phyloP scores from a whole-genome alignment of 1,284 basidiomycete species.

The Cutaneotrichosporon sp. region DNA sequence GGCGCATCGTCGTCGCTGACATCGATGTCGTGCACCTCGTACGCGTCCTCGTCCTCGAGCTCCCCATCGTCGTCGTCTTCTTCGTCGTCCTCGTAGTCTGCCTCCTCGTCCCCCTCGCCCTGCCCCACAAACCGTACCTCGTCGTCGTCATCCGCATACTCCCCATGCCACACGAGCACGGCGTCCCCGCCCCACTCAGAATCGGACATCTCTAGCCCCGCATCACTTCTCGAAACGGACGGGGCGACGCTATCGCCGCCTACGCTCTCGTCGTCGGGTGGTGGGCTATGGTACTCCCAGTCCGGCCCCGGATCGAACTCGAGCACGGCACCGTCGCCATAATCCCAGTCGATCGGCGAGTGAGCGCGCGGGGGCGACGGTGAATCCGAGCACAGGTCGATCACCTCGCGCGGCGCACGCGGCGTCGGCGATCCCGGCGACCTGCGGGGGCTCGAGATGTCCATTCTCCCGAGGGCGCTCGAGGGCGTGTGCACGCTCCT shows the following conservation, averaged over 20 bases:
- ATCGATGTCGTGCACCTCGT: conserved; percentile 12
- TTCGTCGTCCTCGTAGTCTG: background rate
- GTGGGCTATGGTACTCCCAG: conserved; percentile 2
- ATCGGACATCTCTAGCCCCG: background rate
- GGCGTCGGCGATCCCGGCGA: background rate
- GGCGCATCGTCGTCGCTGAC: conserved; percentile 17
- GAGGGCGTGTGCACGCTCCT: conserved; percentile 3
- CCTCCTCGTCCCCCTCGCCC: background rate
- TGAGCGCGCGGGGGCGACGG: background rate
- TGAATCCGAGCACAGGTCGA: conserved; percentile 11
- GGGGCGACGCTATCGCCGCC: background rate
- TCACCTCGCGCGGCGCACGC: background rate
- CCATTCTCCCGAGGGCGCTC: conserved; percentile 11
- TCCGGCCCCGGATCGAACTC: background rate
- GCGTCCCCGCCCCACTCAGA: conserved; percentile 30
- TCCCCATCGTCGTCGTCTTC: conserved; percentile 1
- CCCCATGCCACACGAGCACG: conserved; percentile 25
- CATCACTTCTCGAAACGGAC: background rate
- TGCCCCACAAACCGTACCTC: conserved; percentile 18
- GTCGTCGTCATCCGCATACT: conserved; percentile 19
- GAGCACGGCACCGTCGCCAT: background rate
- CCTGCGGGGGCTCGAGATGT: conserved; percentile 5
- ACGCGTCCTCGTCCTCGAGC: conserved; percentile 3
- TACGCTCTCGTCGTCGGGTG: background rate
- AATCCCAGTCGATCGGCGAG: background rate